A percentile compares a stretch with the other conserved stretches of the same genome.
phyloP scores from a whole-genome alignment of 2,329 filamentous ascomycete species.

The Alternaria viburni region DNA sequence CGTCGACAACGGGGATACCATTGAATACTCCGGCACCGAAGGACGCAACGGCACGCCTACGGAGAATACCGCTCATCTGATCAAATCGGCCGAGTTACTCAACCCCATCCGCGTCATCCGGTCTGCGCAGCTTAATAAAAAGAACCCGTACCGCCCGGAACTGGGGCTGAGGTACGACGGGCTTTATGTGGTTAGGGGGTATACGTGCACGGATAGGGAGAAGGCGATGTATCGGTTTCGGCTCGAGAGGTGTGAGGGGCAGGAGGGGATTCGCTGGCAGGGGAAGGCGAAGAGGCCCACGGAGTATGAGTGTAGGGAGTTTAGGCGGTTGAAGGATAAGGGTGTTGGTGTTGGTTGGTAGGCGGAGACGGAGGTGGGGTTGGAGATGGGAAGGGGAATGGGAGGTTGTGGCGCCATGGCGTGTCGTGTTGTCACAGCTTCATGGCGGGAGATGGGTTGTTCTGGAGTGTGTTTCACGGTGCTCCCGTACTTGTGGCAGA shows the following conservation, averaged over 20 bases:
- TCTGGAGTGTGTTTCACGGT: background rate
- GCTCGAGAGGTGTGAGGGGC: slow-evolving; percentile 52
- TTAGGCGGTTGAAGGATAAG: slow-evolving; percentile 23
- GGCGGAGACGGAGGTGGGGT: background rate
- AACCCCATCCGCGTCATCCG: slow-evolving; percentile 60
- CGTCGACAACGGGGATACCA: slow-evolving; percentile 56
- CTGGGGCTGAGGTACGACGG: slow-evolving; percentile 65
- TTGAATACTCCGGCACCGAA: slow-evolving; percentile 62
- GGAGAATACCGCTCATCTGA: slow-evolving; percentile 52
- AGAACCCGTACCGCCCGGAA: slow-evolving; percentile 53
- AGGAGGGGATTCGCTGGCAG: slow-evolving; percentile 56
- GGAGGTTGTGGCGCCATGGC: background rate
- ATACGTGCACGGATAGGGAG: slow-evolving; percentile 48
- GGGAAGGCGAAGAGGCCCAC: slow-evolving; percentile 53
- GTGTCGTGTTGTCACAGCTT: background rate
- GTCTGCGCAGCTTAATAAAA: slow-evolving; percentile 46
- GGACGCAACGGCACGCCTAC: slow-evolving; percentile 38
- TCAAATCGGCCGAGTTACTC: slow-evolving; percentile 46
- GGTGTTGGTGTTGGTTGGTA: slow-evolving; percentile 10
- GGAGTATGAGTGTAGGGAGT: slow-evolving; percentile 34
- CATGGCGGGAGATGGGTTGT: background rate
- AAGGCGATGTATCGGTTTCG: slow-evolving; percentile 57
- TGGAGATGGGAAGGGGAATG: background rate
- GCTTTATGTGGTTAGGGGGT: slow-evolving; percentile 56
- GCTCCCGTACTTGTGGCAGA: fast-evolving